Evolutionary conservation across 148 eudicot species (phyloP).

Genomic region (Heliosperma pusillum): DNA sequence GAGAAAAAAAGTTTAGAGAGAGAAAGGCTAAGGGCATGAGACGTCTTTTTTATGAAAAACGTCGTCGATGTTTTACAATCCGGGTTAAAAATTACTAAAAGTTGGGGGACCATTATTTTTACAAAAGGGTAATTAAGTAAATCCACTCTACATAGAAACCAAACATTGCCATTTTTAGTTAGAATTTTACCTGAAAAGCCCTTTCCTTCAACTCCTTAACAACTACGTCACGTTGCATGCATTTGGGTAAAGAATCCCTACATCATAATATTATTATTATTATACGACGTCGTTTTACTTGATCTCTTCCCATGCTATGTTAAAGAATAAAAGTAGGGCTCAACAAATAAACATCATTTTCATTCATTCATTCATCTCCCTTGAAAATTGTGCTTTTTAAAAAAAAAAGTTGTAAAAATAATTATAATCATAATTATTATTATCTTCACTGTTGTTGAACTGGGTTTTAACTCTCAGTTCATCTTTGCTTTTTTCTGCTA

Average conservation of each 20-base stretch:
- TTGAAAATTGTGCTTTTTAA: background rate
- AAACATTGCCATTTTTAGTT: background rate
- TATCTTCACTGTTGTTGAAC: background rate
- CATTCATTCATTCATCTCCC: background rate
- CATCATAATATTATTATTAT: background rate
- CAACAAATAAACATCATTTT: constrained; percentile 1
- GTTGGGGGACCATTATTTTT: too few species aligned
- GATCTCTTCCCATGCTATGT: background rate
- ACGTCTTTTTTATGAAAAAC: too few species aligned
- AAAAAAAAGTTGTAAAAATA: background rate
- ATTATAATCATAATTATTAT: too few species aligned
- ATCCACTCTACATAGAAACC: background rate
- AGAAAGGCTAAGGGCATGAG: too few species aligned
- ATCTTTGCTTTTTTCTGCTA: background rate
- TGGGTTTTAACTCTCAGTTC: background rate
- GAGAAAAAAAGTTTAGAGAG: too few species aligned
- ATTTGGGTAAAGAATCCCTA: constrained; percentile 18
- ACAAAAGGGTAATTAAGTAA: constrained; percentile 8
- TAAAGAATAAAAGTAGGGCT: background rate
- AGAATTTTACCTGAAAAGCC: constrained; percentile 14
- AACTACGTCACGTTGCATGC: constrained; percentile 26
- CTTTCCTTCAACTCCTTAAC: constrained; percentile 18
- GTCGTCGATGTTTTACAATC: too few species aligned
- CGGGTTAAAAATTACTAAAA: too few species aligned
- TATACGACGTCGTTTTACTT: constrained; percentile 23